Percentiles rank a stretch among this genome's conserved stretches.
phyloP scores from a whole-genome alignment of 495 filamentous ascomycete species.

The Elaphomyces granulatus region DNA sequence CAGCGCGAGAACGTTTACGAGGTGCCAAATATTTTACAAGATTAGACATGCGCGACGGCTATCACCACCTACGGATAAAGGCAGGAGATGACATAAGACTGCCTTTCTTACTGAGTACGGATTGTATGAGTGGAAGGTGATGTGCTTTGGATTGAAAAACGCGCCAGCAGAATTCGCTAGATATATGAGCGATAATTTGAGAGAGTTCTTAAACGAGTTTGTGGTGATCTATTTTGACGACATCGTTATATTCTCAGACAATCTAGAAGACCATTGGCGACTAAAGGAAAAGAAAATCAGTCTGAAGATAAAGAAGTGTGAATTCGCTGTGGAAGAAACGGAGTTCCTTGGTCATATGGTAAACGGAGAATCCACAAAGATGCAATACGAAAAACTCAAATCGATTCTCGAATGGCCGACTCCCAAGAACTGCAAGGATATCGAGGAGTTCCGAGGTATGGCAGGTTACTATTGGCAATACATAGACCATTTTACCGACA shows the following conservation, averaged over 20 bases:
- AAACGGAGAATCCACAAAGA: slow-evolving; percentile 1
- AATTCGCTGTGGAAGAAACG: slow-evolving; percentile 6
- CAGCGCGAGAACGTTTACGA: no score
- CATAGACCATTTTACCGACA: slow-evolving; percentile 4
- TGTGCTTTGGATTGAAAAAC: slow-evolving; percentile 10
- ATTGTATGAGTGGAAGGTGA: slow-evolving; percentile 9
- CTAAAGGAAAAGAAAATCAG: slow-evolving; percentile 4
- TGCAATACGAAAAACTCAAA: slow-evolving; percentile 6
- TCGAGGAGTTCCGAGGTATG: slow-evolving; percentile 6
- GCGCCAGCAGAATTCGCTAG: slow-evolving; percentile 6
- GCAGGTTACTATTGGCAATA: slow-evolving; percentile 9
- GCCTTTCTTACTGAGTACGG: slow-evolving; percentile 9
- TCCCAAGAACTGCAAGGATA: slow-evolving; percentile 3
- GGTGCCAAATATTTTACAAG: no score
- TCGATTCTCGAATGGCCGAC: slow-evolving; percentile 3
- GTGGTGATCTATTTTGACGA: slow-evolving; percentile 7
- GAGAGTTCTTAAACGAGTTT: slow-evolving; percentile 8
- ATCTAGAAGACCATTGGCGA: slow-evolving; percentile 3
- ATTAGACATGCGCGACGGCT: no score
- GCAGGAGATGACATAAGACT: slow-evolving; percentile 12
- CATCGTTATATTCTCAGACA: slow-evolving; percentile 8
- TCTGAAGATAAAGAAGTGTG: slow-evolving; percentile 11
- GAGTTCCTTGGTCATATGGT: slow-evolving; percentile 6
- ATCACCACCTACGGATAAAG: no score
- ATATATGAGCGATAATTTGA: slow-evolving; percentile 6